Percentiles rank a stretch among this genome's conserved stretches.
These are phyloP conservation scores for Trebouxia sp. DNA, from an alignment of 139 green algal species.

Conservation along the genomic window DNA sequence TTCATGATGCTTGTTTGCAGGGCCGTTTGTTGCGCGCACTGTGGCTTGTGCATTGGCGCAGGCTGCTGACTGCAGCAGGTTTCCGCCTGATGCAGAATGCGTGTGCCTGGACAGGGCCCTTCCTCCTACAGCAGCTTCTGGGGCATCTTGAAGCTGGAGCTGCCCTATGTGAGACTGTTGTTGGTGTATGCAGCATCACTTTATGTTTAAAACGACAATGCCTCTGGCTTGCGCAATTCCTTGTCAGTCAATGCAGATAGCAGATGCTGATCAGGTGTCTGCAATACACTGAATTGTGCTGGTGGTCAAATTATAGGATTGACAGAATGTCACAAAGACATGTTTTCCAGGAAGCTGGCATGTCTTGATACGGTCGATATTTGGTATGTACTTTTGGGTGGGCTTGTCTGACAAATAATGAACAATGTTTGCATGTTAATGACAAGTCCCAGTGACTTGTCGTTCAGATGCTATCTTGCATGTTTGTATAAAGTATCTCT, in stretches of 20 bases:
- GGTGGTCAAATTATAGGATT: too few relatives aligned
- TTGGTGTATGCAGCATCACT: background rate
- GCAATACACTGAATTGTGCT: background rate
- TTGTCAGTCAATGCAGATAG: constrained; percentile 59
- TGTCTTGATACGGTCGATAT: background rate
- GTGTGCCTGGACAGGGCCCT: background rate
- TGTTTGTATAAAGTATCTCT: background rate
- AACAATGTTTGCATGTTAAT: background rate
- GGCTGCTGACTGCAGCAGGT: background rate
- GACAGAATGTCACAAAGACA: background rate
- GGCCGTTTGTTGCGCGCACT: background rate
- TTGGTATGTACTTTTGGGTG: background rate
- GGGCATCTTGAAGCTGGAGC: constrained; percentile 1
- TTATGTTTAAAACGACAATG: background rate
- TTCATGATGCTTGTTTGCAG: background rate
- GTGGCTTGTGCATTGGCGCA: background rate
- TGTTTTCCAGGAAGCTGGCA: background rate
- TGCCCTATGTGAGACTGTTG: background rate
- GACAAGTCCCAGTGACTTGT: too few relatives aligned
- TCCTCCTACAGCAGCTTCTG: constrained; percentile 22
- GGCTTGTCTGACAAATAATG: background rate
- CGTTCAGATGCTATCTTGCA: too few relatives aligned
- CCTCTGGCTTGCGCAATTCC: too few relatives aligned
- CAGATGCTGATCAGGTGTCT: constrained; percentile 65
- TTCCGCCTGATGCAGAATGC: constrained; percentile 6